phyloP scores from a whole-genome alignment of 805 yeast genomes.

The Yarrowia sp. region DNA sequence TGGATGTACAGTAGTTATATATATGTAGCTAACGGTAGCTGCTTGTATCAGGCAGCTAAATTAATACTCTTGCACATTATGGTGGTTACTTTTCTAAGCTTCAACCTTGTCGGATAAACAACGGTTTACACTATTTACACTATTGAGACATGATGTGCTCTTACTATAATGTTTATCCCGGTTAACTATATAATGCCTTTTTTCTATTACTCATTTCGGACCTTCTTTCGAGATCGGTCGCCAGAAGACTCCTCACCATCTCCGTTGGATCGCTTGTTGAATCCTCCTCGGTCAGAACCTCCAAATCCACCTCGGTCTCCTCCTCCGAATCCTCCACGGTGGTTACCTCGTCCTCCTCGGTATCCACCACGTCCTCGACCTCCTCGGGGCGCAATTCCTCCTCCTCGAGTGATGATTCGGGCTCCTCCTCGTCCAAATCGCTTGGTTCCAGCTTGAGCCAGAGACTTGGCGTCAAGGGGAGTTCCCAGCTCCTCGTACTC shows the following conservation, averaged over 20 bases:
- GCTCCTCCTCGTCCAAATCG: slow-evolving; percentile 25
- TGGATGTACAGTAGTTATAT: no score
- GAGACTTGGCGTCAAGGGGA: slow-evolving; percentile 16
- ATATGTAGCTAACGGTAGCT: no score
- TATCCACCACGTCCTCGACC: slow-evolving; percentile 10
- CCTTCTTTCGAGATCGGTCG: slow-evolving; percentile 20
- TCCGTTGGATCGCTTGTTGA: slow-evolving; percentile 6
- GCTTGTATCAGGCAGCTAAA: no score
- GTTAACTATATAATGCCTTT: slow-evolving; percentile 2
- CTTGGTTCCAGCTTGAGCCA: slow-evolving; percentile 3
- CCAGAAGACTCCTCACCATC: not conserved
- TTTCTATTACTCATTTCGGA: slow-evolving; percentile 1
- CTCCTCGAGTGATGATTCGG: slow-evolving; percentile 4
- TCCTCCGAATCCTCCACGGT: not conserved
- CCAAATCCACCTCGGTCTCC: slow-evolving; percentile 8
- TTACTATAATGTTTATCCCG: not conserved
- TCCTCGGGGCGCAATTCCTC: not conserved
- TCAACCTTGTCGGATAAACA: no score
- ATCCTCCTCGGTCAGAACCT: slow-evolving; percentile 3
- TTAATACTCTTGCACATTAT: no score
- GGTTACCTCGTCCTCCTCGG: slow-evolving; percentile 5
- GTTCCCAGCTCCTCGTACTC: slow-evolving; percentile 23
- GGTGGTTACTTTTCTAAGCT: no score
- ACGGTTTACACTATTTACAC: no score
- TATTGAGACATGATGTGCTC: no score